A percentile compares a stretch with the other conserved stretches of the same genome.
phyloP scores from a whole-genome alignment of 331 rosid species.

The Spiraea crenata region DNA sequence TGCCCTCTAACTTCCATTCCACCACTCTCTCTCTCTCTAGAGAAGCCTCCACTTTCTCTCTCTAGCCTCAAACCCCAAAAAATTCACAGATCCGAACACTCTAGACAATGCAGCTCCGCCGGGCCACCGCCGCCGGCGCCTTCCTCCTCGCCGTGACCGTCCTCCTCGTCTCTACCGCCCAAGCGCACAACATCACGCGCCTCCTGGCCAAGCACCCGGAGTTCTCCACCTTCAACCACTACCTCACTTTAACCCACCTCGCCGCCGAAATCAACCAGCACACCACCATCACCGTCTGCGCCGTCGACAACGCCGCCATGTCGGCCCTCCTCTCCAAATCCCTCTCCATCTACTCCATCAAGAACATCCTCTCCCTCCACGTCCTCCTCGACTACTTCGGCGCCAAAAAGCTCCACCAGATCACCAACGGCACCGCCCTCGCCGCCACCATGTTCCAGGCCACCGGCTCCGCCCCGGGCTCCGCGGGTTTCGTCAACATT shows the following conservation, averaged over 20 bases:
- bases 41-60: background rate
- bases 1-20: background rate
- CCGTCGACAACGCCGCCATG: constrained; percentile 86
- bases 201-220: constrained; percentile 61
- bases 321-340: constrained; percentile 46
- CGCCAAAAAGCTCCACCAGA: constrained; percentile 96
- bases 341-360: constrained; percentile 57
- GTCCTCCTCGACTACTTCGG: constrained; percentile 86
- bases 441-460: constrained; percentile 89
- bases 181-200: constrained; percentile 65
- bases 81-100: constrained; percentile 9
- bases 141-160: constrained; percentile 18
- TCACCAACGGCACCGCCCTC: constrained; percentile 88
- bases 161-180: background rate
- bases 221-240: constrained; percentile 76
- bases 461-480: constrained; percentile 73
- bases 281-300: constrained; percentile 78
- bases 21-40: constrained; percentile 16
- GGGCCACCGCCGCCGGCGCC: constrained; percentile 4
- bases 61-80: background rate
- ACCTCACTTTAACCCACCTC: constrained; percentile 64
- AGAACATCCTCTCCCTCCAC: constrained; percentile 89
- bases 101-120: constrained; percentile 40
- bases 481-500: constrained; percentile 83
- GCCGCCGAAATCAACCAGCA: constrained; percentile 65